Conservation (phyloP, 2,329 filamentous ascomycete genomes). For the Teratosphaeria zuluensis region DNA sequence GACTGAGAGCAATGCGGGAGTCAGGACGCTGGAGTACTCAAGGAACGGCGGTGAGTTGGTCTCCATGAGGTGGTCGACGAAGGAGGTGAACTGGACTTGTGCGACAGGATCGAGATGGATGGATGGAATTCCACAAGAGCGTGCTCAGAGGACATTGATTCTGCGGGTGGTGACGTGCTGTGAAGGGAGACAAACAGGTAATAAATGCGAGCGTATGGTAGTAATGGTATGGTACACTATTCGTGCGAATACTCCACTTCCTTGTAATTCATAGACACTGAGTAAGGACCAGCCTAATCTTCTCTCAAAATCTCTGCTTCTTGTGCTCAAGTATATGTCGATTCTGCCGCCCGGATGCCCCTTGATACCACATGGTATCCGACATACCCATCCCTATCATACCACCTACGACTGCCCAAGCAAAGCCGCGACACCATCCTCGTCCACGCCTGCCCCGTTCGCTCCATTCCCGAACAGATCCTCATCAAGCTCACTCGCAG, state of each 20-base stretch:
- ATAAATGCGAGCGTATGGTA: neutral
- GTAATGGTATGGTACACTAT: neutral
- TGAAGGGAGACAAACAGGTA: neutral
- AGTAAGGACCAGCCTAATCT: neutral
- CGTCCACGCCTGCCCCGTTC: constrained; percentile 20
- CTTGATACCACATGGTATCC: neutral
- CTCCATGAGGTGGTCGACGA: too few species aligned
- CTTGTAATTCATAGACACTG: neutral
- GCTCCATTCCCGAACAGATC: constrained; percentile 20
- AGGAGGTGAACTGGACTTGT: too few species aligned
- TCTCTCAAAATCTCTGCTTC: neutral
- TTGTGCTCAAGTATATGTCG: neutral
- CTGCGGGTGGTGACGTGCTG: too few species aligned
- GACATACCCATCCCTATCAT: neutral
- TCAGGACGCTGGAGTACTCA: too few species aligned
- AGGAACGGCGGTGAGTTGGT: too few species aligned
- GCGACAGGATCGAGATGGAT: too few species aligned
- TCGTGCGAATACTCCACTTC: neutral
- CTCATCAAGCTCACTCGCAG: constrained; percentile 16
- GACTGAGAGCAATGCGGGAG: too few species aligned
- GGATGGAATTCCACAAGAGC: too few species aligned
- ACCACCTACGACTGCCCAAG: constrained; percentile 6
- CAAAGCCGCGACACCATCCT: constrained; percentile 25
- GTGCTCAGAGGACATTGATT: too few species aligned
- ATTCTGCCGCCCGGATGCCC: neutral